Evolutionary conservation across 495 filamentous ascomycete species (phyloP), one percentile per base, ranked within the genome.

Genomic region (Tuber brumale): DNA sequence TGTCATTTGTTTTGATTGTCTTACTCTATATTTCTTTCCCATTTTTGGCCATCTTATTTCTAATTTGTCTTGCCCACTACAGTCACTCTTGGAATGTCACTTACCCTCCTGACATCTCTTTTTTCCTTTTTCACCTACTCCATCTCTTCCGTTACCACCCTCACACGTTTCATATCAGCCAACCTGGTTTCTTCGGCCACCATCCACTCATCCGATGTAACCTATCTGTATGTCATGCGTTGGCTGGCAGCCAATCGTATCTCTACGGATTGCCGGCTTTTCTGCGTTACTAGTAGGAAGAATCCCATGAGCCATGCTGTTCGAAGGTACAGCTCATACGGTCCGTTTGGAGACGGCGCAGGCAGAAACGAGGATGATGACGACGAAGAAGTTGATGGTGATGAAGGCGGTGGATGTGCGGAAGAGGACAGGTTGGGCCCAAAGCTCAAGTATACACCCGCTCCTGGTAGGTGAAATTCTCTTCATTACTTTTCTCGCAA

Each of bases 201-300:
- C n/a, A 76, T 83, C 51, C 82, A 83, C 69, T 83, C 82, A 19
- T 83, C 81, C 42, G 82, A 83, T 82, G 79, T 83, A 74, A 81
- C 82, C 44, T 83, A 79, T 72, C 75, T 83, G 9, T 83, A 83
- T 74, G 76, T 83, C 1, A 83, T 83, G 81, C 76, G 79, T 69
- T 83, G 82, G 82, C 43, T 83, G 16, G 82, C 81, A 19, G 76
- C 70, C 70, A 78, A 83, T 69, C 80, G 72, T 69, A 74, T 83
- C 21, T 83, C 81, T 44, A 83, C 81, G 21, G 82, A 83, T 75
- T 83, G 82, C 66, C 76, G 82, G 31, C 74, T 83, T 12, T 83
- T 83, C 71, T 83, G 81, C 70, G 82, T 83, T 27, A 83, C 82
- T n/a, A 83, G 82, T 51, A 76, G 79, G 37, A 81, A 81, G 72